A percentile compares a stretch with the other conserved stretches of the same genome.
These are phyloP conservation scores for Rhizophora mangle DNA, from an alignment of 345 rosid species.

Conservation along the genomic window DNA sequence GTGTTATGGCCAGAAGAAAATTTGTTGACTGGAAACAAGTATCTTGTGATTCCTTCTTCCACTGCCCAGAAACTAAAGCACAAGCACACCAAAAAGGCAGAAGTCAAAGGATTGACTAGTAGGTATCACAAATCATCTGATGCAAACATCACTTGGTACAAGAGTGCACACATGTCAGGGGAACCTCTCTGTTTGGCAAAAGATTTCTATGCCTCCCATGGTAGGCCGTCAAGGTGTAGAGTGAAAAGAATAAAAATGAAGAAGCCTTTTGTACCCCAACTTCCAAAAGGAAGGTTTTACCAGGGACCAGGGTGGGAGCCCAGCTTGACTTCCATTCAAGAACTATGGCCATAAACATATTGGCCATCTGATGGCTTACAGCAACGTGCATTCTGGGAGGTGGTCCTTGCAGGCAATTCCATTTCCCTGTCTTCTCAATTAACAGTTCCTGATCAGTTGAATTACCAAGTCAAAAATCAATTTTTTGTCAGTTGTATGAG, in stretches of 20 bases:
- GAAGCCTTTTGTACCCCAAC: slow-evolving; percentile 56
- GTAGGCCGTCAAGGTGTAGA: slow-evolving; percentile 10
- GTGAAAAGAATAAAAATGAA: slow-evolving; percentile 22
- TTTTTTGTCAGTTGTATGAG: not conserved
- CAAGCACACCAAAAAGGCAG: slow-evolving; percentile 22
- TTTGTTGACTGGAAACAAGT: slow-evolving; percentile 48
- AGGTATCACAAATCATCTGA: slow-evolving; percentile 21
- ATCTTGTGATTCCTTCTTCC: slow-evolving; percentile 43
- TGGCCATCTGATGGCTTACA: slow-evolving; percentile 4
- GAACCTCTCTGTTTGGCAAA: slow-evolving; percentile 39
- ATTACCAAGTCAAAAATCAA: not conserved
- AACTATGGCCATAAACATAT: slow-evolving; percentile 44
- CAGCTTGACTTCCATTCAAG: slow-evolving; percentile 46
- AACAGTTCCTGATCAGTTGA: not conserved
- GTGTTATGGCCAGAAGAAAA: slow-evolving; percentile 41
- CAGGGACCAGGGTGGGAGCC: slow-evolving; percentile 47
- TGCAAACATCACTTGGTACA: slow-evolving; percentile 36
- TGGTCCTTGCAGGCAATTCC: slow-evolving; percentile 1
- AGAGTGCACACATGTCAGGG: slow-evolving; percentile 21
- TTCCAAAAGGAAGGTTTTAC: slow-evolving; percentile 25
- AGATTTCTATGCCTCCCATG: slow-evolving; percentile 42
- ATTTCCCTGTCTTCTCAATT: not conserved
- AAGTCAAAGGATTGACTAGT: slow-evolving; percentile 15
- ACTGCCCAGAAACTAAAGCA: slow-evolving; percentile 46
- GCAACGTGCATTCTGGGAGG: slow-evolving; percentile 15